phyloP scores from a whole-genome alignment of 805 yeast genomes.

The Cyberlindnera maritima region DNA sequence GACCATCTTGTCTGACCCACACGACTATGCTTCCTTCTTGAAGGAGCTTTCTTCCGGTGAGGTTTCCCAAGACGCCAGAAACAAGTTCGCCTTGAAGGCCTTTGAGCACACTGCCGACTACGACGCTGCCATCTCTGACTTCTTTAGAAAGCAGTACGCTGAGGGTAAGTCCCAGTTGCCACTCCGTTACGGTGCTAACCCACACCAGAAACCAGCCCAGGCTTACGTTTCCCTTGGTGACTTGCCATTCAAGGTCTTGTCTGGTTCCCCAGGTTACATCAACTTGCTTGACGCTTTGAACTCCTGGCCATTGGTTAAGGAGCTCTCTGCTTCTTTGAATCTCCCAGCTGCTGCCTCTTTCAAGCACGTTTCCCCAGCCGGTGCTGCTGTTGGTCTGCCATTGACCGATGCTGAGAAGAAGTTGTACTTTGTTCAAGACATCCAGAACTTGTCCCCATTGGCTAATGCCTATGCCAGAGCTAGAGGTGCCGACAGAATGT shows the following conservation, averaged over 20 bases:
- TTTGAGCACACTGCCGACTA: conserved; percentile 98
- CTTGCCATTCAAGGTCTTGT: conserved; percentile 88
- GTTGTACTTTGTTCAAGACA: conserved; percentile 91
- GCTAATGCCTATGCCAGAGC: conserved; percentile 99
- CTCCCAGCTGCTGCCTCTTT: conserved; percentile 99
- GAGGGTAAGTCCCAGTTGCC: conserved; percentile 89
- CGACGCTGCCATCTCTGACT: conserved; percentile 93
- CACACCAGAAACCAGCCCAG: conserved; percentile 99
- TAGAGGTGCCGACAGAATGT: conserved; percentile 99
- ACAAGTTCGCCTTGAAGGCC: conserved; percentile 89
- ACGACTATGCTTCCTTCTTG: conserved; percentile 84
- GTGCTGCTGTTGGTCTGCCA: conserved; percentile 97
- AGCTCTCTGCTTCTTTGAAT: conserved; percentile 88
- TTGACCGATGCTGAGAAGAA: conserved; percentile 88
- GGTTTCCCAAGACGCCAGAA: conserved; percentile 69
- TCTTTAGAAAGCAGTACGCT: conserved; percentile 94
- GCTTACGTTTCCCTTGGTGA: conserved; percentile 85
- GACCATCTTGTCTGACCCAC: conserved; percentile 91
- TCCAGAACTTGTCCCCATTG: conserved; percentile 91
- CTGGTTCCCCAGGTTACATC: conserved; percentile 97
- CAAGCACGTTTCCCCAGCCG: conserved; percentile 99
- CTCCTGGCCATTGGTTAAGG: conserved; percentile 98
- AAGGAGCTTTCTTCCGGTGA: conserved; percentile 72
- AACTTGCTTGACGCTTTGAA: conserved; percentile 94
- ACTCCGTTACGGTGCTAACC: conserved; percentile 97